A percentile compares a stretch with the other conserved stretches of the same genome.
These are phyloP conservation scores for Podospora tetraspora DNA, from an alignment of 495 filamentous ascomycete genomes.

Conservation along the genomic window DNA sequence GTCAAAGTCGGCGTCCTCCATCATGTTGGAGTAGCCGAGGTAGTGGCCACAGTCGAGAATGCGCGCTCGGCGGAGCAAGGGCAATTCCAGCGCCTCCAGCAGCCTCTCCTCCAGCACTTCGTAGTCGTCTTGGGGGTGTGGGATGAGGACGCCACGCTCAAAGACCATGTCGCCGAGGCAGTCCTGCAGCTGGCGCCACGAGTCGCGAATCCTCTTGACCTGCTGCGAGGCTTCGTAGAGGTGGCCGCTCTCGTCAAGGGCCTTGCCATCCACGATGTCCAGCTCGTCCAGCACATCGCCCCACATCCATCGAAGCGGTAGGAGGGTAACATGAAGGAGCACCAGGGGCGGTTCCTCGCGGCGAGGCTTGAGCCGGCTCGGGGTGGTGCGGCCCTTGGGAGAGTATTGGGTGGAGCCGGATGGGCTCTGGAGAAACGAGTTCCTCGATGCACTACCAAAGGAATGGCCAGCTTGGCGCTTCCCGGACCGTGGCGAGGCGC, in stretches of 20 bases:
- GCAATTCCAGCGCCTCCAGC: slow-evolving; percentile 80
- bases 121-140: slow-evolving; percentile 86
- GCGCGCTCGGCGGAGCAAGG: slow-evolving; percentile 52
- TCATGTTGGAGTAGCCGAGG: slow-evolving; percentile 43
- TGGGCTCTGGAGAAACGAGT: slow-evolving; percentile 43
- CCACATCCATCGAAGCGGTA: slow-evolving; percentile 67
- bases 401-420: slow-evolving; percentile 45
- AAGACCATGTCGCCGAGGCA: slow-evolving; percentile 72
- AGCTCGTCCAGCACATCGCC: slow-evolving; percentile 49
- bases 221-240: slow-evolving; percentile 46
- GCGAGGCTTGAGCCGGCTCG: slow-evolving; percentile 42
- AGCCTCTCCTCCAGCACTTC: slow-evolving; percentile 88
- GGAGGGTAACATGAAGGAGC: slow-evolving; percentile 78
- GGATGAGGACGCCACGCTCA: slow-evolving; percentile 77
- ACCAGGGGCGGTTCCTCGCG: slow-evolving; percentile 64
- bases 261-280: slow-evolving; percentile 22
- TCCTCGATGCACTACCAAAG: slow-evolving; percentile 41
- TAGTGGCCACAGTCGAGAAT: slow-evolving; percentile 79
- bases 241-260: slow-evolving; percentile 15
- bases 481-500: slow-evolving; percentile 43
- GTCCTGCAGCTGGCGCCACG: slow-evolving; percentile 71
- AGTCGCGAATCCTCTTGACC: slow-evolving; percentile 54
- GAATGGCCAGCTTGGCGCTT: slow-evolving; percentile 22
- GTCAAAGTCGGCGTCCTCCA: slow-evolving; percentile 32
- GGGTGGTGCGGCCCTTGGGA: slow-evolving; percentile 56